Percentiles rank a stretch among this genome's conserved stretches.
Conservation (phyloP, 2,329 filamentous ascomycete genomes). For the Neocucurbitaria cava region DNA sequence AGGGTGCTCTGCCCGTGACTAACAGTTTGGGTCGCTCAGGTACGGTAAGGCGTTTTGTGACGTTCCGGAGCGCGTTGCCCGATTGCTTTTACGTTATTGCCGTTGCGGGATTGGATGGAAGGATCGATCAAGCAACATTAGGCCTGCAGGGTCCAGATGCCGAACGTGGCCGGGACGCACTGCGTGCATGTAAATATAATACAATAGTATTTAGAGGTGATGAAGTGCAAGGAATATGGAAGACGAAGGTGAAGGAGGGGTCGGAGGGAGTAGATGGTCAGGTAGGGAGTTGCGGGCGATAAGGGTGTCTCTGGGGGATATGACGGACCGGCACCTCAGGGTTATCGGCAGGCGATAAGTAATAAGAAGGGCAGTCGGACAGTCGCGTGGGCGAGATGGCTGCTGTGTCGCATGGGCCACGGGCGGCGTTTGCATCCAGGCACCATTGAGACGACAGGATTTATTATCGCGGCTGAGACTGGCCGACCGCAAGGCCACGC, state of each 20-base stretch:
- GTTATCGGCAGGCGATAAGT: conserved; percentile 24
- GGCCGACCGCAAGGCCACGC: conserved; percentile 3
- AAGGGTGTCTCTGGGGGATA: conserved; percentile 9
- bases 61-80: conserved; percentile 26
- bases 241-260: conserved; percentile 3
- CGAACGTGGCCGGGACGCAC: conserved; percentile 25
- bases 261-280: conserved; percentile 4
- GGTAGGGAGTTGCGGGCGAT: conserved; percentile 11
- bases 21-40: conserved; percentile 20
- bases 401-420: conserved; percentile 5
- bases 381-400: conserved; percentile 29
- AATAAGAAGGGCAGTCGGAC: conserved; percentile 19
- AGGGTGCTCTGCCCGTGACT: conserved; percentile 37
- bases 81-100: conserved; percentile 48
- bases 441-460: conserved; percentile 11
- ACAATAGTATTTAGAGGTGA: background rate
- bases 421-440: conserved; percentile 16
- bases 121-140: conserved; percentile 33
- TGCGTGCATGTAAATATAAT: conserved; percentile 7
- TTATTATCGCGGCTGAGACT: conserved; percentile 6
- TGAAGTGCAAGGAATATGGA: background rate
- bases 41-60: conserved; percentile 34
- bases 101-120: conserved; percentile 41
- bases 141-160: conserved; percentile 34
- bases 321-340: conserved; percentile 9